phyloP scores from a whole-genome alignment of 2,329 filamentous ascomycete genomes.

The Aspergillus sp. region DNA sequence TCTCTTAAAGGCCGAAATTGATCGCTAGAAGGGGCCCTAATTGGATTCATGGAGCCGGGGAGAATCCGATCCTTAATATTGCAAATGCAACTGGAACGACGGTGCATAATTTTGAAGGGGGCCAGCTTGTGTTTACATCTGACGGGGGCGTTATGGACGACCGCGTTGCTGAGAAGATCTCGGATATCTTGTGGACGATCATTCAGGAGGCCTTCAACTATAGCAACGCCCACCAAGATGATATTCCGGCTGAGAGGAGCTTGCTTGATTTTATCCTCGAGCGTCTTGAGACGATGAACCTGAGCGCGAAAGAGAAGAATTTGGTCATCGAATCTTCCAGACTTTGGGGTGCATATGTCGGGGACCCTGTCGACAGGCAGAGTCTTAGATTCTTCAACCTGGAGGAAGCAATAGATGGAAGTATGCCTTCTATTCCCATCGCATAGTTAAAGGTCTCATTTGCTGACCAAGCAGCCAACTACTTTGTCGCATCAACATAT shows the following conservation, averaged over 20 bases:
- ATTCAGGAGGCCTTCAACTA: slow-evolving; percentile 61
- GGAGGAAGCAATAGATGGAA: slow-evolving; percentile 65
- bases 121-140: slow-evolving; percentile 49
- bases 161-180: slow-evolving; percentile 32
- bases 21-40: slow-evolving; percentile 56
- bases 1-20: slow-evolving; percentile 7
- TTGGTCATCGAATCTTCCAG: slow-evolving; percentile 56
- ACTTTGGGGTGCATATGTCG: slow-evolving; percentile 66
- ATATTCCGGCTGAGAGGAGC: slow-evolving; percentile 53
- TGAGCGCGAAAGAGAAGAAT: slow-evolving; percentile 44
- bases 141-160: slow-evolving; percentile 45
- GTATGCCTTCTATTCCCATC: slow-evolving; percentile 31
- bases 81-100: slow-evolving; percentile 53
- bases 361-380: slow-evolving; percentile 58
- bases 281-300: slow-evolving; percentile 43
- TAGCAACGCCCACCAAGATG: slow-evolving; percentile 53
- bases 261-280: slow-evolving; percentile 59
- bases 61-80: slow-evolving; percentile 61
- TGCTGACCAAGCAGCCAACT: slow-evolving; percentile 49
- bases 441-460: not conserved
- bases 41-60: slow-evolving; percentile 63
- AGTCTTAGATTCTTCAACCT: slow-evolving; percentile 66
- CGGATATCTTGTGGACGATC: slow-evolving; percentile 56
- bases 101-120: slow-evolving; percentile 54
- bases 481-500: slow-evolving; percentile 63